Percentiles rank a stretch among this genome's conserved stretches.
Evolutionary conservation across 306 rosid genomes (phyloP).

Genomic region (Cucurbita ficifolia): DNA sequence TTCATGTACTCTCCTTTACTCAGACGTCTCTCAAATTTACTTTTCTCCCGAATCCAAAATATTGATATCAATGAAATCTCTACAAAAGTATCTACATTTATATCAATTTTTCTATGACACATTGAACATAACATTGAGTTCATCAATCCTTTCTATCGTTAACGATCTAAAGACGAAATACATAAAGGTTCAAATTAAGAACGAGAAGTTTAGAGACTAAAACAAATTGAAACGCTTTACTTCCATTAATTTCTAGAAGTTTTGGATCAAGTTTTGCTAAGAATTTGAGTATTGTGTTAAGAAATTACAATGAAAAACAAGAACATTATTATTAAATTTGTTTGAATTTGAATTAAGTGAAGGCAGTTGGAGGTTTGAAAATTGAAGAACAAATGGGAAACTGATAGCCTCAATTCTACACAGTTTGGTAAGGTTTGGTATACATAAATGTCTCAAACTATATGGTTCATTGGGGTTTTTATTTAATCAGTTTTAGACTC

Average conservation of each 20-base stretch:
- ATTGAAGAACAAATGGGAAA: neutral
- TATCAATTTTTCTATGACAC: too few species aligned
- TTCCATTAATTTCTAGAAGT: neutral
- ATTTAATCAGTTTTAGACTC: neutral
- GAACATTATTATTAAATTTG: neutral
- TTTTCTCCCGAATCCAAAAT: too few species aligned
- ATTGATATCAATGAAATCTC: too few species aligned
- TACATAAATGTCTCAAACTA: neutral
- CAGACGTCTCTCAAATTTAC: too few species aligned
- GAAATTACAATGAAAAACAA: neutral
- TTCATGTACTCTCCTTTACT: too few species aligned
- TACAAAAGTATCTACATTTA: too few species aligned
- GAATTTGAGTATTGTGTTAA: neutral
- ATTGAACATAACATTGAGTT: too few species aligned
- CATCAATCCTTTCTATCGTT: too few species aligned
- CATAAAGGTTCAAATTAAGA: too few species aligned
- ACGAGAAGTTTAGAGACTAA: too few species aligned
- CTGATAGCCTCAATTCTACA: neutral
- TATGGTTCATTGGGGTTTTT: neutral
- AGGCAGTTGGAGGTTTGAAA: neutral
- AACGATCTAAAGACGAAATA: too few species aligned
- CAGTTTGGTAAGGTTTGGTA: constrained; percentile 4
- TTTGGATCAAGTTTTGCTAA: neutral
- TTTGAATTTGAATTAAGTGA: neutral
- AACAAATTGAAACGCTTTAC: too few species aligned